phyloP scores from a whole-genome alignment of 2,329 filamentous ascomycete species.

The Thermoascus crustaceus region DNA sequence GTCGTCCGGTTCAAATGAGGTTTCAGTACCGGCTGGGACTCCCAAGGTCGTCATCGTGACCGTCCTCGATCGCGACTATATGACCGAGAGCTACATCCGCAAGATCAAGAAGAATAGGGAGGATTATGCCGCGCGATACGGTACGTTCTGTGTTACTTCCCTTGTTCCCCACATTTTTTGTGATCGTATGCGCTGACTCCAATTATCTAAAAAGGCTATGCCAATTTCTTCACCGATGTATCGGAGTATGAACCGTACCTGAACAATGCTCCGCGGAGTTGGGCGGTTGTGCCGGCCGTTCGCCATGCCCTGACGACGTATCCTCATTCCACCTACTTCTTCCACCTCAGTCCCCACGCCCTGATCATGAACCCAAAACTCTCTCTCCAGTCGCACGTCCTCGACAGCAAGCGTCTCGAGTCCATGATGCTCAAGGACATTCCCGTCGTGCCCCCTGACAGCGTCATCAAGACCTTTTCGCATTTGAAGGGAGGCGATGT shows the following conservation, averaged over 20 bases:
- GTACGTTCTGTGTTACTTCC: too few species aligned
- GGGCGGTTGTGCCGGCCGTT: slow-evolving; percentile 69
- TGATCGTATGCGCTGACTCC: neutral
- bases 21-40: slow-evolving; percentile 21
- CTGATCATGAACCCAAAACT: slow-evolving; percentile 78
- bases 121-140: slow-evolving; percentile 77
- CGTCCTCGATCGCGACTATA: slow-evolving; percentile 60
- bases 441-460: slow-evolving; percentile 86
- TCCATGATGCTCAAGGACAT: slow-evolving; percentile 74
- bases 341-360: slow-evolving; percentile 76
- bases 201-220: slow-evolving; percentile 59
- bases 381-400: slow-evolving; percentile 62
- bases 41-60: slow-evolving; percentile 71
- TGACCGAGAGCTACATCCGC: slow-evolving; percentile 59
- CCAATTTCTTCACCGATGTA: slow-evolving; percentile 70
- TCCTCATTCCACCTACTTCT: slow-evolving; percentile 71
- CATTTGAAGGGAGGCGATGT: slow-evolving; percentile 71
- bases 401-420: slow-evolving; percentile 60
- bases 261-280: slow-evolving; percentile 35
- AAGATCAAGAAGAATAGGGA: slow-evolving; percentile 74
- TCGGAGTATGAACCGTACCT: slow-evolving; percentile 56
- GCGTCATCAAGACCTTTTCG: slow-evolving; percentile 88
- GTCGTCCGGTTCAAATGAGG: slow-evolving; percentile 16
- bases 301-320: slow-evolving; percentile 79
- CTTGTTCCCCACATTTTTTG: too few species aligned